Percentiles rank a stretch among this genome's conserved stretches.
Conservation (phyloP, 2,329 filamentous ascomycete genomes). For the Blastomyces parvus region DNA sequence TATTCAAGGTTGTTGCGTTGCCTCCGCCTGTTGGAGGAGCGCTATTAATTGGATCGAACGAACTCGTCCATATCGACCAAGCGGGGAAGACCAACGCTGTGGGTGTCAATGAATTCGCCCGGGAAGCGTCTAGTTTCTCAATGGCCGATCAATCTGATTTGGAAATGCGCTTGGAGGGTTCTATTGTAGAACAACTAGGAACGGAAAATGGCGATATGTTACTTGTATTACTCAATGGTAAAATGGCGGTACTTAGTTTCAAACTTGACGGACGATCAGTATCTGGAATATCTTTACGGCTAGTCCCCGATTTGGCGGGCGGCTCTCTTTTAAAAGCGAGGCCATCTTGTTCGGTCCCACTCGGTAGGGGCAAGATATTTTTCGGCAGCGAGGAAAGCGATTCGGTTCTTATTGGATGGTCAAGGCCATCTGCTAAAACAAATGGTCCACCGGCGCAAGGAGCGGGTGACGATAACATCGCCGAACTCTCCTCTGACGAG, state of each 20-base stretch:
- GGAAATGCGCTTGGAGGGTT: slow-evolving; percentile 69
- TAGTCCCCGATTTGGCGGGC: slow-evolving; percentile 54
- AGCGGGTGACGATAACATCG: slow-evolving; percentile 33
- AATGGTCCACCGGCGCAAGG: slow-evolving; percentile 52
- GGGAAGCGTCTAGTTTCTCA: slow-evolving; percentile 69
- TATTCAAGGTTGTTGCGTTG: slow-evolving; percentile 71
- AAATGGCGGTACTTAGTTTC: slow-evolving; percentile 67
- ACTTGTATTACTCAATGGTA: slow-evolving; percentile 68
- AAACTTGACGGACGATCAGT: slow-evolving; percentile 84
- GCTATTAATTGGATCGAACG: slow-evolving; percentile 76
- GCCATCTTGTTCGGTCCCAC: slow-evolving; percentile 58
- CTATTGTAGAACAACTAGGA: slow-evolving; percentile 65
- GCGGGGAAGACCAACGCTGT: slow-evolving; percentile 88
- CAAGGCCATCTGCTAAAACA: slow-evolving; percentile 51
- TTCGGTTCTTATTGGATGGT: slow-evolving; percentile 73
- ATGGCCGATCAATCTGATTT: slow-evolving; percentile 80
- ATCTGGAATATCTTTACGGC: slow-evolving; percentile 67
- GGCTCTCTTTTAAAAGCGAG: slow-evolving; percentile 52
- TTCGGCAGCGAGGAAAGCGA: slow-evolving; percentile 77
- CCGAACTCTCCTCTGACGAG: slow-evolving; percentile 53
- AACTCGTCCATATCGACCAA: slow-evolving; percentile 91
- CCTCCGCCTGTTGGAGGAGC: slow-evolving; percentile 82
- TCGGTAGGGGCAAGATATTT: slow-evolving; percentile 65
- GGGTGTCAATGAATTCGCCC: slow-evolving; percentile 83
- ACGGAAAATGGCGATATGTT: slow-evolving; percentile 72